Conservation (phyloP, 2,329 filamentous ascomycete species). For the Aspergillus fischeri region DNA sequence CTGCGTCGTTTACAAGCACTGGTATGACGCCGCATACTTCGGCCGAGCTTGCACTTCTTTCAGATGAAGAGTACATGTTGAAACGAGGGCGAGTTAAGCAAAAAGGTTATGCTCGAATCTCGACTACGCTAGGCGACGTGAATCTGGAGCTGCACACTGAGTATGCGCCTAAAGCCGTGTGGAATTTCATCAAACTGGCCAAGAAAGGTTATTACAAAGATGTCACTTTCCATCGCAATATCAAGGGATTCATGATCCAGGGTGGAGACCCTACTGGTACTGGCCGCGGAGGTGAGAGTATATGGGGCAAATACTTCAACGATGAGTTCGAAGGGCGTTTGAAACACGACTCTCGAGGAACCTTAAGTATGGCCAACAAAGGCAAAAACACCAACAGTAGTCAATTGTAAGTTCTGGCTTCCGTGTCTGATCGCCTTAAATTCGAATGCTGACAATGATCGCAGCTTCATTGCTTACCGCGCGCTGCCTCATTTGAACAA, state of each 20-base stretch:
- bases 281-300: constrained; percentile 80
- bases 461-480: constrained; percentile 80
- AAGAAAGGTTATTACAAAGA: constrained; percentile 86
- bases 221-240: constrained; percentile 87
- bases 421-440: not conserved
- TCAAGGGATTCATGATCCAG: constrained; percentile 96
- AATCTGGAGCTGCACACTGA: constrained; percentile 90
- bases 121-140: constrained; percentile 78
- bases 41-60: constrained; percentile 76
- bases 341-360: constrained; percentile 75
- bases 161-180: constrained; percentile 85
- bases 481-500: constrained; percentile 79
- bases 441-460: not conserved
- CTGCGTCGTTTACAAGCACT: constrained; percentile 92
- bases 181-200: constrained; percentile 89
- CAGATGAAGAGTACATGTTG: constrained; percentile 95
- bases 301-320: constrained; percentile 91
- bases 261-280: constrained; percentile 92
- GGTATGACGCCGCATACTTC: constrained; percentile 90
- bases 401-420: constrained; percentile 58
- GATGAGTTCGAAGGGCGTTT: constrained; percentile 90
- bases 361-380: constrained; percentile 95
- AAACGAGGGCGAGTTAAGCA: constrained; percentile 82
- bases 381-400: constrained; percentile 95
- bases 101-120: constrained; percentile 86